Conservation (phyloP, 148 eudicot species). For the Rhododendron ferrugineum region DNA sequence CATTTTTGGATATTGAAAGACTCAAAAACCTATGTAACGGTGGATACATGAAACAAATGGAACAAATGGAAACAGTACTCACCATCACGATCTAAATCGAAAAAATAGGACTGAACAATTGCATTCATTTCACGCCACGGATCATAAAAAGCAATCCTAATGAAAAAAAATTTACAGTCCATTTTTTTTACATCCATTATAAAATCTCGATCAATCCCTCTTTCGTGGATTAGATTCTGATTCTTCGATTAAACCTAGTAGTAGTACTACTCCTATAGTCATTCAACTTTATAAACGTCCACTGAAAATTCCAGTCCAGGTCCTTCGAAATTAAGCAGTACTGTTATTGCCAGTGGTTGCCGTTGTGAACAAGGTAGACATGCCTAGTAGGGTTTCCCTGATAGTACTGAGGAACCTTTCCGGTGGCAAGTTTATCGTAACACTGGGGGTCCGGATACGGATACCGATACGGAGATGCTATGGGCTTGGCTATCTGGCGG, state of each 20-base stretch:
- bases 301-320: not conserved
- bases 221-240: not conserved
- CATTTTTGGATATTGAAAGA: too few species aligned
- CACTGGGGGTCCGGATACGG: conserved; percentile 3
- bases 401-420: conserved; percentile 17
- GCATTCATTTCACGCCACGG: conserved; percentile 17
- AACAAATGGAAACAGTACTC: not conserved
- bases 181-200: not conserved
- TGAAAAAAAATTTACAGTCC: conserved; percentile 11
- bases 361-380: conserved; percentile 41
- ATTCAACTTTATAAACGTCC: not conserved
- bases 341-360: conserved; percentile 60
- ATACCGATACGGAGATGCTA: not conserved
- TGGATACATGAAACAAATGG: too few species aligned
- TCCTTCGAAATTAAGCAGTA: not conserved
- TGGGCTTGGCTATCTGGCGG: conserved; percentile 20
- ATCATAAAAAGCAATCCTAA: conserved; percentile 14
- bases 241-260: not conserved
- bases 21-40: too few species aligned
- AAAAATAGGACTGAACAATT: conserved; percentile 13
- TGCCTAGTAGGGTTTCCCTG: conserved; percentile 28
- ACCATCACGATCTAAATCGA: conserved; percentile 5
- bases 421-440: conserved; percentile 22
- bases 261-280: not conserved
- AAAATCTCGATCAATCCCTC: not conserved